A percentile compares a stretch with the other conserved stretches of the same genome.
These are phyloP conservation scores for Backusella morwellensis DNA, from an alignment of 192 early-diverging fungal genomes.

Conservation along the genomic window DNA sequence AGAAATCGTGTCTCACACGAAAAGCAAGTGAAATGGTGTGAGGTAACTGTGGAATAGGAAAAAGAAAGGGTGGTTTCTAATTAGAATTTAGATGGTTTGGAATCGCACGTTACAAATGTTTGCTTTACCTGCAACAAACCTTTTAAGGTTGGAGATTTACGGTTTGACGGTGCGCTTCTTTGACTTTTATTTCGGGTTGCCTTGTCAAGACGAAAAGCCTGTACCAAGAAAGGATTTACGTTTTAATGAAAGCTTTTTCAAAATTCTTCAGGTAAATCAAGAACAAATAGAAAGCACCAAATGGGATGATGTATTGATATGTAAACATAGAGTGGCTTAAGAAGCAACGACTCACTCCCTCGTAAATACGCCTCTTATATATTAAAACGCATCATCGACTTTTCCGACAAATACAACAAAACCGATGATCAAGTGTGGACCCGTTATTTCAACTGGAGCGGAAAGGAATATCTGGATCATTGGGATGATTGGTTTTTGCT, in stretches of 20 bases:
- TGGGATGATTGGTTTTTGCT: slow-evolving; percentile 54
- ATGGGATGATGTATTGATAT: background rate
- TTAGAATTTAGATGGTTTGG: slow-evolving; percentile 29
- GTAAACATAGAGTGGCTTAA: slow-evolving; percentile 22
- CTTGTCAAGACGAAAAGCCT: background rate
- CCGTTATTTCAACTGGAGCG: slow-evolving; percentile 24
- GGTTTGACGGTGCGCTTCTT: slow-evolving; percentile 32
- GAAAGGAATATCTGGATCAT: slow-evolving; percentile 3
- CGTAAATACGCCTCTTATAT: slow-evolving; percentile 34
- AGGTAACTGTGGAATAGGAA: slow-evolving; percentile 8
- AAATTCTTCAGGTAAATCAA: slow-evolving; percentile 27
- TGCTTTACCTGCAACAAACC: slow-evolving; percentile 35
- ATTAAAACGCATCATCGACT: slow-evolving; percentile 31
- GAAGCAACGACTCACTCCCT: slow-evolving; percentile 30
- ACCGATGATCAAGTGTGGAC: slow-evolving; percentile 15
- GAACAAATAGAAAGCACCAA: background rate
- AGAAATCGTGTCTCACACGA: background rate
- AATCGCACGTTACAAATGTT: slow-evolving; percentile 31
- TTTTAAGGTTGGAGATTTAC: slow-evolving; percentile 32
- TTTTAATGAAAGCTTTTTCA: slow-evolving; percentile 28
- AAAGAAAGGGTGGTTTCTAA: no score
- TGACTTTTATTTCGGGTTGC: slow-evolving; percentile 33
- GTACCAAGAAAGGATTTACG: slow-evolving; percentile 22
- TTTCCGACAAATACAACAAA: slow-evolving; percentile 14
- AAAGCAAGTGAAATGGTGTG: slow-evolving; percentile 16